Evolutionary conservation across 2,329 filamentous ascomycete species (phyloP).

Genomic region (Verticillium longisporum): DNA sequence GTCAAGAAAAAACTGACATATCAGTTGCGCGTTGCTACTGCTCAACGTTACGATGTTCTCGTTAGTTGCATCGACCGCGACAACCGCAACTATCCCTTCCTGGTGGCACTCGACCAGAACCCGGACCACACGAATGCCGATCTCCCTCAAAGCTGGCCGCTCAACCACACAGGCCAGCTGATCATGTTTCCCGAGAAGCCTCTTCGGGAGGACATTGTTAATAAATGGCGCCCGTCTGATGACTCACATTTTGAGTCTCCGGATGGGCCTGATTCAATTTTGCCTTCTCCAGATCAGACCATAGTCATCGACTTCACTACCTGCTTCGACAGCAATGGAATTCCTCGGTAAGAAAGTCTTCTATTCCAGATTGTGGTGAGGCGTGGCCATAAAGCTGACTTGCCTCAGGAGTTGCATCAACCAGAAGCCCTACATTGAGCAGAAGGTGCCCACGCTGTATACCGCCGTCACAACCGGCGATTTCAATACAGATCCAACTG

Average conservation of each 20-base stretch:
- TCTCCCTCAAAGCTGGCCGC: conserved; percentile 18
- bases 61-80: conserved; percentile 30
- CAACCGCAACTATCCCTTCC: conserved; percentile 33
- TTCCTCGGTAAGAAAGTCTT: conserved; percentile 39
- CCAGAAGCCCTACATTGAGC: conserved; percentile 58
- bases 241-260: conserved; percentile 53
- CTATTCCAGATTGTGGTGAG: no score
- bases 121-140: conserved; percentile 26
- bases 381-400: no score
- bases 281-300: conserved; percentile 45
- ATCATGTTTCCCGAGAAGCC: conserved; percentile 25
- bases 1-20: conserved; percentile 25
- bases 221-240: conserved; percentile 46
- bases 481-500: conserved; percentile 29
- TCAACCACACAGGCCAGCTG: conserved; percentile 37
- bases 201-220: not conserved
- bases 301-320: conserved; percentile 51
- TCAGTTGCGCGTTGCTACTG: conserved; percentile 32
- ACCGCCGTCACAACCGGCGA: conserved; percentile 54
- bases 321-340: conserved; percentile 54
- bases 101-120: conserved; percentile 36
- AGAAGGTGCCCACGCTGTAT: conserved; percentile 66
- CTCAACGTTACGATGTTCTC: conserved; percentile 41
- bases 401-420: conserved; percentile 46
- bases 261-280: conserved; percentile 36